Conservation (phyloP, 169 alveolate genomes). For the Eimeria necatrix region DNA sequence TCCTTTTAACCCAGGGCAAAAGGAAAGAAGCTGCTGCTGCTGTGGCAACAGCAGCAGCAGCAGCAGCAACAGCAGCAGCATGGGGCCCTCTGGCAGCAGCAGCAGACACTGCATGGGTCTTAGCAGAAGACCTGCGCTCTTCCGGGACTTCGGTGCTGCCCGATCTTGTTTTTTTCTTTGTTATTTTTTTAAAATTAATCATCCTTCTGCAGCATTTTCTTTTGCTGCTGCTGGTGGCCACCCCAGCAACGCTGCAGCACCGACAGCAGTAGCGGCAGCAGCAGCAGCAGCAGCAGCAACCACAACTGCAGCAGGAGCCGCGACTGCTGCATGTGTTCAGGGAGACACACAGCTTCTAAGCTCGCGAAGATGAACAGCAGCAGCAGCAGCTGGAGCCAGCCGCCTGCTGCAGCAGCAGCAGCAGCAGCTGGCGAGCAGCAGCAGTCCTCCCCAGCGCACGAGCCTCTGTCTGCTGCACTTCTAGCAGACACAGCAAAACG, state of each 20-base stretch:
- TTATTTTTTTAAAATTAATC: background rate
- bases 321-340: background rate
- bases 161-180: background rate
- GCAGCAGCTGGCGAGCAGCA: background rate
- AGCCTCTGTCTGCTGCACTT: background rate
- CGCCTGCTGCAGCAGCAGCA: conserved; percentile 39
- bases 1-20: background rate
- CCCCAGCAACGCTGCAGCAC: too few relatives aligned
- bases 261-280: background rate
- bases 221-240: background rate
- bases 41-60: conserved; percentile 10
- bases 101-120: conserved; percentile 10
- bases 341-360: background rate
- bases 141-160: background rate
- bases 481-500: conserved; percentile 8
- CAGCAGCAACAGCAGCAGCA: background rate
- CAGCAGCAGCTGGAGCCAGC: conserved; percentile 40
- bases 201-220: background rate
- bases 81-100: conserved; percentile 36
- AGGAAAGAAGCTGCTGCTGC: conserved; percentile 9
- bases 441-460: background rate
- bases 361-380: background rate
- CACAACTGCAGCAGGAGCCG: conserved; percentile 9
- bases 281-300: conserved; percentile 38
- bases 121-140: background rate